Base-by-base conservation (phyloP, 1,284 basidiomycete species). In the Moniliophthora roreri region DNA sequence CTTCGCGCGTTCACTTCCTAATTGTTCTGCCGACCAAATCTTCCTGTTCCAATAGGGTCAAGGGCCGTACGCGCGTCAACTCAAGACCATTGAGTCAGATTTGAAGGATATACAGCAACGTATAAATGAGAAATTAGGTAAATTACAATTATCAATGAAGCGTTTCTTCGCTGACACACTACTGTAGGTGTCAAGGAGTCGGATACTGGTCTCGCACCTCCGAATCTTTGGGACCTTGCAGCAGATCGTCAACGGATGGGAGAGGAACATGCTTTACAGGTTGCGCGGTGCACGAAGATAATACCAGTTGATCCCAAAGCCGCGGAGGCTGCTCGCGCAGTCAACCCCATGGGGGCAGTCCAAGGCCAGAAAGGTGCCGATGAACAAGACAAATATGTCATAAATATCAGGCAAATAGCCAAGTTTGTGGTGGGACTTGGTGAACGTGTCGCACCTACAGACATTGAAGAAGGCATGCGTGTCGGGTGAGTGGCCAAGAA, bases 391-490 rank as follows among this genome's bases (percentile, higher is more conserved):
- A 95, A 98, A 74, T 99, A 99, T 71, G 93, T 99, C 63, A 99
- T 99, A 74, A 98, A 98, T 70, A 95, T 99, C 73, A 98, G 98
- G 74, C 97, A 99, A 76, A 98, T 99, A 65, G 97, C 97, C 26
- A 99, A 99, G 75, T 99, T 98, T 68, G 97, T 99, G 13, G 97
- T 99, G 36, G 95, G 95, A 8, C 78, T 99, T 11, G 95, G 95
- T 20, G 97, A 99, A 62, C 87, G 93, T 50, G 93, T 99, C 1
- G 93, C 97, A 23, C 93, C 95, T 2, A 98, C 95, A 6, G 97
- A 99, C 75, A 95, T 99, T 53, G 97, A 99, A 69, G 97, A 99
- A 77, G 97, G 97, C 40, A 99, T 99, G 97, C 89, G 97, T 48
- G 97, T 99, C 48, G 97, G 95, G 95, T 97, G 63, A 69, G 72